Conservation (phyloP, 768 basidiomycete genomes). For the Goffeauzyma gilvescens region DNA sequence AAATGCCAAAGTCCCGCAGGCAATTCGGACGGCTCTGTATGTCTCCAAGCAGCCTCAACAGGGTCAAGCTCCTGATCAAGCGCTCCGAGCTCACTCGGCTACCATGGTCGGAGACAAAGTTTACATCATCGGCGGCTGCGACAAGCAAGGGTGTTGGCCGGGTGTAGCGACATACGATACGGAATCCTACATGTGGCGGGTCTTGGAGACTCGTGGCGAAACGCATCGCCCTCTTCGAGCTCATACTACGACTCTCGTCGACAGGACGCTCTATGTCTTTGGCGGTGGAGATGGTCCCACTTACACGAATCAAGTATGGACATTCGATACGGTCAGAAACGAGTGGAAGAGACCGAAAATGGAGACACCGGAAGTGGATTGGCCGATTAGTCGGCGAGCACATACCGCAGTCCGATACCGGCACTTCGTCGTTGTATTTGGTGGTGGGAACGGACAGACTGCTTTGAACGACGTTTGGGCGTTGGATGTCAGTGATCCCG, state of each 20-base stretch:
- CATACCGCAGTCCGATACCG: constrained; percentile 64
- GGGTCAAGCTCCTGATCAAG: constrained; percentile 18
- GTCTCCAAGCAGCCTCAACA: constrained; percentile 20
- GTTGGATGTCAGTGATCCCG: constrained; percentile 44
- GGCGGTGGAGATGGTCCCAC: constrained; percentile 67
- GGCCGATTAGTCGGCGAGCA: constrained; percentile 54
- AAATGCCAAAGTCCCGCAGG: neutral
- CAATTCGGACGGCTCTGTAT: constrained; percentile 19
- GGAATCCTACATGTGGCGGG: constrained; percentile 77
- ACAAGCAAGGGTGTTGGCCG: constrained; percentile 52
- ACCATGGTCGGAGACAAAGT: constrained; percentile 63
- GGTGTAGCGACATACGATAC: constrained; percentile 74
- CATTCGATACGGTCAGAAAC: constrained; percentile 49
- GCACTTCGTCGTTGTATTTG: constrained; percentile 64
- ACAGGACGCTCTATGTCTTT: constrained; percentile 55
- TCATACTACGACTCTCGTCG: constrained; percentile 64
- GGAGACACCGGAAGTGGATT: constrained; percentile 11
- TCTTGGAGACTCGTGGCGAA: constrained; percentile 57
- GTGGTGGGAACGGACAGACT: constrained; percentile 80
- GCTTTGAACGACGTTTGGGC: constrained; percentile 83
- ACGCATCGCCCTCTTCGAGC: constrained; percentile 65
- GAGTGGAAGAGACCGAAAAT: constrained; percentile 29
- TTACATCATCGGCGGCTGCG: constrained; percentile 80
- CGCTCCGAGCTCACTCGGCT: constrained; percentile 59
- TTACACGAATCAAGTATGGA: constrained; percentile 67